Conservation (phyloP, 108 stramenopile genomes). For the Cyclostephanos invisitatus region DNA sequence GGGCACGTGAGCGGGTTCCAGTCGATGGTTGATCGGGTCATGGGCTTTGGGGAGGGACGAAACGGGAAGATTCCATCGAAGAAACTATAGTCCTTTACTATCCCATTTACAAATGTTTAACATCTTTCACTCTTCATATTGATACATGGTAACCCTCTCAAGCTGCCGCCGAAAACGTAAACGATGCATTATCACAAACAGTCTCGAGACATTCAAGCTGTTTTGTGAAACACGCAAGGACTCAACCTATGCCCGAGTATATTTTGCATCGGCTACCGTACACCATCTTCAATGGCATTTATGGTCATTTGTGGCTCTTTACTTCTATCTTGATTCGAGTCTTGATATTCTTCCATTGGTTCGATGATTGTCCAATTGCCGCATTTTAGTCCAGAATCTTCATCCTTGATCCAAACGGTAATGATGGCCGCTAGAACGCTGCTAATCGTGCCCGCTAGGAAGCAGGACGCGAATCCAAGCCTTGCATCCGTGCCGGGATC, state of each 20-base stretch:
- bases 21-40: slow-evolving; percentile 38
- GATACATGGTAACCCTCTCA: no score
- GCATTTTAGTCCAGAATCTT: slow-evolving; percentile 74
- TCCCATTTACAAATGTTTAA: neutral
- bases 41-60: slow-evolving; percentile 8
- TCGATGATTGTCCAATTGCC: slow-evolving; percentile 50
- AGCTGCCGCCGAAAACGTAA: no score
- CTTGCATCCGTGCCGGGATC: slow-evolving; percentile 70
- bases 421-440: slow-evolving; percentile 78
- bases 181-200: no score
- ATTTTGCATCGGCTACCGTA: no score
- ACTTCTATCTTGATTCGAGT: slow-evolving; percentile 1
- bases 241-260: no score
- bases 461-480: slow-evolving; percentile 77
- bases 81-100: neutral
- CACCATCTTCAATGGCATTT: neutral
- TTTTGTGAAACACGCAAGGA: no score
- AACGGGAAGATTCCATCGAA: neutral
- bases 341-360: slow-evolving; percentile 6
- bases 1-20: slow-evolving; percentile 24
- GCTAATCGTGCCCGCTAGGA: slow-evolving; percentile 78
- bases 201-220: no score
- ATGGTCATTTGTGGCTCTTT: neutral
- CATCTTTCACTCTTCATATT: no score
- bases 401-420: slow-evolving; percentile 74